Percentiles rank a stretch among this genome's conserved stretches.
These are phyloP conservation scores for Leptographium lundbergii DNA, from an alignment of 2,329 filamentous ascomycete genomes.

Conservation along the genomic window DNA sequence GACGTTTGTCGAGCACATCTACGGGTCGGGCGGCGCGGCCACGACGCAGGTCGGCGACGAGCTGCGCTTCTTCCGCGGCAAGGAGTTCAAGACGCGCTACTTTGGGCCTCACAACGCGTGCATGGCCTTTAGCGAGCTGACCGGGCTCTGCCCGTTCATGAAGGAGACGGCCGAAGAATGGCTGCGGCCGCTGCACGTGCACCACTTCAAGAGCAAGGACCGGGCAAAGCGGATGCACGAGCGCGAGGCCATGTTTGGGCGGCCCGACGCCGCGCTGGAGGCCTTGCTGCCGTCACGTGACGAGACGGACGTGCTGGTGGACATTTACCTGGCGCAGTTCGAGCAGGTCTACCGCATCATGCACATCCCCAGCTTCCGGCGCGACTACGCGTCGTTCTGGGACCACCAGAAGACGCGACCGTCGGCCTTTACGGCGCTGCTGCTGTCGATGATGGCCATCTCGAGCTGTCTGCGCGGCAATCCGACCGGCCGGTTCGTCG, in stretches of 20 bases:
- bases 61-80: conserved; percentile 44
- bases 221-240: conserved; percentile 39
- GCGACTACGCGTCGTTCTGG: conserved; percentile 45
- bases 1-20: conserved; percentile 18
- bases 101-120: conserved; percentile 48
- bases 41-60: conserved; percentile 24
- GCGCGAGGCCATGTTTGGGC: conserved; percentile 34
- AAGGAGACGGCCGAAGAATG: conserved; percentile 49
- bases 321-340: conserved; percentile 24
- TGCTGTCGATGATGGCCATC: conserved; percentile 49
- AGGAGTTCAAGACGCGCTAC: conserved; percentile 47
- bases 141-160: conserved; percentile 48
- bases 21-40: conserved; percentile 26
- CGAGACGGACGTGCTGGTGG: conserved; percentile 21
- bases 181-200: conserved; percentile 44
- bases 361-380: conserved; percentile 44
- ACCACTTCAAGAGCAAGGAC: conserved; percentile 42
- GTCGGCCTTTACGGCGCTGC: conserved; percentile 42
- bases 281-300: conserved; percentile 25
- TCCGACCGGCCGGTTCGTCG: conserved; percentile 39
- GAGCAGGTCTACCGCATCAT: conserved; percentile 34
- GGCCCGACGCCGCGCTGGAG: conserved; percentile 37
- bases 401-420: conserved; percentile 28
- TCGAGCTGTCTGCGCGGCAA: conserved; percentile 44
- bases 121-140: conserved; percentile 45